Conservation (phyloP, 768 basidiomycete genomes). For the Suillus variegatus region DNA sequence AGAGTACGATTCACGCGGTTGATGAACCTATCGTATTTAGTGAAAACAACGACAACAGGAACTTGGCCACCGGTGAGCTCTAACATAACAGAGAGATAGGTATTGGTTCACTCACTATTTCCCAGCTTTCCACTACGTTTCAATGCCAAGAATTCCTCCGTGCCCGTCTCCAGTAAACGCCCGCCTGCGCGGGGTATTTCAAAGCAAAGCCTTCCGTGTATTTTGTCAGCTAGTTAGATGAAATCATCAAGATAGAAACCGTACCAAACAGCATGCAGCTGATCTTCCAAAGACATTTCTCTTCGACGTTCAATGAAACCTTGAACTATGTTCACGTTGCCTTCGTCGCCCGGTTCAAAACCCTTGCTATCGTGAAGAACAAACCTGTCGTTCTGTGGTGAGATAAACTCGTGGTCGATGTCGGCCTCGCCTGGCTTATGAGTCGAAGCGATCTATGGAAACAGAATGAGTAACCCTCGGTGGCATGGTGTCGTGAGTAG, state of each 20-base stretch:
- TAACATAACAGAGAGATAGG: background rate
- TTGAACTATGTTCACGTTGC: background rate
- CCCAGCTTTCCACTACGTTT: background rate
- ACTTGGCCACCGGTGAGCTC: background rate
- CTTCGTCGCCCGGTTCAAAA: background rate
- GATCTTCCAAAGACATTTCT: background rate
- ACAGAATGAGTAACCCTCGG: background rate
- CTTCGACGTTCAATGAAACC: background rate
- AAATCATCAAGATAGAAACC: background rate
- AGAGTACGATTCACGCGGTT: background rate
- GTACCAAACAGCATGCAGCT: background rate
- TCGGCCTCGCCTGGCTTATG: background rate
- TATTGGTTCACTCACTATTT: background rate
- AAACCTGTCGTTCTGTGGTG: background rate
- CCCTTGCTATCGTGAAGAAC: background rate
- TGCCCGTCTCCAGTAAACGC: background rate
- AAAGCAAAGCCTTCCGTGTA: background rate
- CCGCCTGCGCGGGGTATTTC: background rate
- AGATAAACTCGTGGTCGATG: background rate
- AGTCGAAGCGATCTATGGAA: background rate
- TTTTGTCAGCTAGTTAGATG: background rate
- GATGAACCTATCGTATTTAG: background rate
- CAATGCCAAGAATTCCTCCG: background rate
- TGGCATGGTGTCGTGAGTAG: background rate
- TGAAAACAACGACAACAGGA: background rate